These are phyloP conservation scores for Hypoxylon sp. DNA, from an alignment of 2,329 filamentous ascomycete species.

Conservation along the genomic window DNA sequence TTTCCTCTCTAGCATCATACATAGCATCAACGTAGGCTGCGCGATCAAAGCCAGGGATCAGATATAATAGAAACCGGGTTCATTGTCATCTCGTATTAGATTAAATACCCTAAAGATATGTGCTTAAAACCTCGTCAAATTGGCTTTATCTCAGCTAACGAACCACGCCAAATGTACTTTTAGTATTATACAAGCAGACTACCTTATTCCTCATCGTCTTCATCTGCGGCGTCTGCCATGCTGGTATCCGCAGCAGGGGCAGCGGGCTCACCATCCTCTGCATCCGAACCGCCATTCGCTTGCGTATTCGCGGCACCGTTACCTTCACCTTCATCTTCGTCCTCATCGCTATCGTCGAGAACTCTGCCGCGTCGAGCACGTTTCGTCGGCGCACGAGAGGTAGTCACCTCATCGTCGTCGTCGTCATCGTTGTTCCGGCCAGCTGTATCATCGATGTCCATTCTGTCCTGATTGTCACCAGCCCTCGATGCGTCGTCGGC, in stretches of 20 bases:
- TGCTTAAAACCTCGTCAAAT: not conserved
- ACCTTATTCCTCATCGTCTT: conserved; percentile 44
- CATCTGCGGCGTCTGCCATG: conserved; percentile 48
- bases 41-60: not conserved
- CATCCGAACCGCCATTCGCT: conserved; percentile 28
- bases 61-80: not conserved
- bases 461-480: conserved; percentile 52
- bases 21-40: not conserved
- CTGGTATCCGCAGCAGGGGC: conserved; percentile 43
- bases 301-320: conserved; percentile 28
- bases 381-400: conserved; percentile 53
- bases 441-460: conserved; percentile 60
- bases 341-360: conserved; percentile 63
- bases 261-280: conserved; percentile 33
- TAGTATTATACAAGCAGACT: conserved; percentile 30
- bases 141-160: no score
- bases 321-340: conserved; percentile 54
- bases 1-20: no score
- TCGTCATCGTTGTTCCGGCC: conserved; percentile 60
- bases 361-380: conserved; percentile 61
- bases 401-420: conserved; percentile 57
- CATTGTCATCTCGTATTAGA: conserved; percentile 9
- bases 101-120: not conserved
- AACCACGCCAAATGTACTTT: conserved; percentile 8
- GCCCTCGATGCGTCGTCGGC: conserved; percentile 45